These are phyloP conservation scores for Kingdonia uniflora DNA, from an alignment of 164 flowering plant genomes.

Conservation along the genomic window DNA sequence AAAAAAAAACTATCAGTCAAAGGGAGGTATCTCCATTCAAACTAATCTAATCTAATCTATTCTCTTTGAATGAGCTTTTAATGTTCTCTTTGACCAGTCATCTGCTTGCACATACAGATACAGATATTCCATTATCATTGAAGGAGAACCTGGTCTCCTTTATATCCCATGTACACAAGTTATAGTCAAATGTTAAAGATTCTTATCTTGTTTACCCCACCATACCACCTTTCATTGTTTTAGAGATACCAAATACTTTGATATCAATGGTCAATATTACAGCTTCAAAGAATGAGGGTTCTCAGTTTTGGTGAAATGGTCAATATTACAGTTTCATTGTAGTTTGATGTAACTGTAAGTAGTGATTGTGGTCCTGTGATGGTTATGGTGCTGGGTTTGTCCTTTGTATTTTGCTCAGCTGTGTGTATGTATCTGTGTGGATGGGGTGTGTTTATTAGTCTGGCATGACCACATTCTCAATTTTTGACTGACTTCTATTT, in stretches of 20 bases:
- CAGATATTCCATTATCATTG: not conserved
- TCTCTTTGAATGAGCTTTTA: constrained; percentile 18
- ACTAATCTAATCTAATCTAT: constrained; percentile 11
- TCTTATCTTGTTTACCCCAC: not conserved
- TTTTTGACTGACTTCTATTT: not conserved
- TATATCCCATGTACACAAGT: not conserved
- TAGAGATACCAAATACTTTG: not conserved
- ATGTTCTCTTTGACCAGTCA: constrained; percentile 20
- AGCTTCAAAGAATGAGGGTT: not conserved
- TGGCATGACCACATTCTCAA: constrained; percentile 3
- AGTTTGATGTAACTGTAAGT: too few species aligned
- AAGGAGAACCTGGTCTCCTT: constrained; percentile 1
- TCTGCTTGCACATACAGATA: not conserved
- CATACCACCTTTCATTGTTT: not conserved
- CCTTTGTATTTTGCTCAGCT: not conserved
- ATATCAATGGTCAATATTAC: not conserved
- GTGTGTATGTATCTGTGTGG: not conserved
- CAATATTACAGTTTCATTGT: too few species aligned
- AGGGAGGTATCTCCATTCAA: constrained; percentile 15
- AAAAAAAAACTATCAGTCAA: constrained; percentile 10
- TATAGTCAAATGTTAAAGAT: not conserved
- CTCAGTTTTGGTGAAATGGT: not conserved
- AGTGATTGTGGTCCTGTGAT: too few species aligned
- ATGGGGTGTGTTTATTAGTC: not conserved
- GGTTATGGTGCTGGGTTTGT: not conserved